Base-by-base conservation (phyloP, 108 stramenopile genomes). In the Skeletonema costatum region DNA sequence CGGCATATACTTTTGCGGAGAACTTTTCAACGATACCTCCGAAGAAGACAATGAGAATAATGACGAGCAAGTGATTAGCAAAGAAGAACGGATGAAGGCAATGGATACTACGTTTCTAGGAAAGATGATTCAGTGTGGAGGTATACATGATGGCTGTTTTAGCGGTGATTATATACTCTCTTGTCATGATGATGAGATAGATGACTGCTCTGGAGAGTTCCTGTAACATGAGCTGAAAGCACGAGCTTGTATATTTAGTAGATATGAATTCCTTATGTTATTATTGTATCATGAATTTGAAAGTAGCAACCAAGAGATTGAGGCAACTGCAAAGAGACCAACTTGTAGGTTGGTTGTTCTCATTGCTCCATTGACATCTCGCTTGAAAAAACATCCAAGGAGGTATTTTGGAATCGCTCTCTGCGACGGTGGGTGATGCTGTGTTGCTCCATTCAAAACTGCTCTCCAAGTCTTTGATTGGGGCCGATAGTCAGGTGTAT, bases 61-160 rank as follows among this genome's bases (percentile, higher is more conserved):
- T 19, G 56, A 29, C 6, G 56, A 58, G 0, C 5, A 58, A 5
- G 2, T 46, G 60, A 16, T 72, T 60, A n/a, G 39, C 6, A 73
- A 38, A 46, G 78, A 73, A 31, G 71, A 72, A 30, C 51, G 71
- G 48, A 71, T 60, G 60, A 72, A 68, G 60, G 71, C 51, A 59
- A 59, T 71, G 59, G 71, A 79, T 51, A 32, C 16, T 4, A 79
- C 78, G 1, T 73, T 79, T 51, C 14, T 79, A 10, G 78, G 78
- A 2, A 79, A 67, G 64, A 32, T 48, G 9, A 73, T 79, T 7
- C 19, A 39, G 3, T 77, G 76, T 50, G 42, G 31, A 51, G 50
- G 29, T 36, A 36, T 36, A 36, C 36, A 36, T 36, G 35, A 36
- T 36, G 36, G 36, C 36, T 36, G 36, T 36, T 36, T 36, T 36